Evolutionary conservation across 257 asterid genomes (phyloP), one percentile per base, ranked within the genome.

Genomic region (Capsicum rhomboideum): DNA sequence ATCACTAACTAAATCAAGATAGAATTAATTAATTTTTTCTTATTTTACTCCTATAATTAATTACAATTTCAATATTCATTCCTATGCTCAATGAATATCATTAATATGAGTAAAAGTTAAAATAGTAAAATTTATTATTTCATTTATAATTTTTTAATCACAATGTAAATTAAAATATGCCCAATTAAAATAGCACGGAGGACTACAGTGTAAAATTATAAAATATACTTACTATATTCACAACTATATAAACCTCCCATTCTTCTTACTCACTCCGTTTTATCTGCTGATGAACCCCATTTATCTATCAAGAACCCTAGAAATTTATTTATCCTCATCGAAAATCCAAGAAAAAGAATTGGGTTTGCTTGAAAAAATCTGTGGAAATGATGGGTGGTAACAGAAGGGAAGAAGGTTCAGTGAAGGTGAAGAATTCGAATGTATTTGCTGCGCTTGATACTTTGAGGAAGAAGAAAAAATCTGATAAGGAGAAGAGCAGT

Each of bases 401-500:
- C 82, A 89, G 91, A 89, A 92, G 92, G 83, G 90, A 89, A 34
- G 97, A 92, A 80, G 95, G 92, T 74, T 92, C 97, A 1, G 86
- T 89, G 67, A 83, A 89, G 46, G 91, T 91, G 90, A 90, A 82
- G 86, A 91, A 86, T 86, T 88, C 90, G 80, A 92, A 93, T 80
- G 97, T 91, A 83, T 93, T 93, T 89, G 97, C 97, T 20, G 97
- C 97, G 72, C 85, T 93, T 42, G 97, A 91, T 31, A 91, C 84
- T 86, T 78, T 88, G 89, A 92, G 88, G 93, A 93, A 90, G 93
- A 93, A 89, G 92, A 93, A 91, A 89, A 93, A 91, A 86, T 90
- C 97, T 77, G 97, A 90, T 79, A 90, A 92, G 69, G 93, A 88
- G 20, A 91, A 89, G 84, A 75, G 17, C 26, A 74, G 17, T 49